These are phyloP conservation scores for Suillus weaverae DNA, from an alignment of 768 basidiomycete genomes.

Conservation along the genomic window DNA sequence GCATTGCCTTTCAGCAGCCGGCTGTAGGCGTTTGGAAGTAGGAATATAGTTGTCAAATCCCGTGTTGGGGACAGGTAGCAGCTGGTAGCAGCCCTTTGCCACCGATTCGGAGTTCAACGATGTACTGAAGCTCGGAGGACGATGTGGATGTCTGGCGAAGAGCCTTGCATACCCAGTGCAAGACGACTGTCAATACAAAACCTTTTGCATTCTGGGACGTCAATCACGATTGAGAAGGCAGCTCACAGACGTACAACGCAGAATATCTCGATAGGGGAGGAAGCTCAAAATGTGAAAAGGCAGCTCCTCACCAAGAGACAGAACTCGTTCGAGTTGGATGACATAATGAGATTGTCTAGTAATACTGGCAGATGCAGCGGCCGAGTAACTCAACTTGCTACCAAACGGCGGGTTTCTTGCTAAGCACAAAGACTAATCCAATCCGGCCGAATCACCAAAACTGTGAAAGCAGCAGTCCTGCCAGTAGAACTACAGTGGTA, in stretches of 20 bases:
- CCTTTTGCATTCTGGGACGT: no score
- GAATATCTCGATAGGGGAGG: not conserved
- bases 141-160: not conserved
- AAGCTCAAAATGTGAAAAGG: not conserved
- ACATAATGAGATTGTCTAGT: no score
- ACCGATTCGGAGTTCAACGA: not conserved
- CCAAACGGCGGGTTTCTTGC: no score
- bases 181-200: not conserved
- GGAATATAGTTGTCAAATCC: not conserved
- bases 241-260: not conserved
- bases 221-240: not conserved
- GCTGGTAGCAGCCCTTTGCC: not conserved
- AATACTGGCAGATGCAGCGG: no score
- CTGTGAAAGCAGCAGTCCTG: not conserved
- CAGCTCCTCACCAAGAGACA: not conserved
- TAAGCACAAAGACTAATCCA: no score
- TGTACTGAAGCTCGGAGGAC: conserved; percentile 4
- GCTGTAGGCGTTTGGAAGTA: not conserved
- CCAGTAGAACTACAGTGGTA: not conserved
- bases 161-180: not conserved
- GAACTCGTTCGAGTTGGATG: not conserved
- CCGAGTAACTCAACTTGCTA: no score
- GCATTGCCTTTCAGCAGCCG: not conserved
- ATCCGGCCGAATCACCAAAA: no score
- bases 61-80: not conserved